Evolutionary conservation across 129 eudicot species (phyloP), one percentile per base, ranked within the genome.

Genomic region (Flaveria brownii): DNA sequence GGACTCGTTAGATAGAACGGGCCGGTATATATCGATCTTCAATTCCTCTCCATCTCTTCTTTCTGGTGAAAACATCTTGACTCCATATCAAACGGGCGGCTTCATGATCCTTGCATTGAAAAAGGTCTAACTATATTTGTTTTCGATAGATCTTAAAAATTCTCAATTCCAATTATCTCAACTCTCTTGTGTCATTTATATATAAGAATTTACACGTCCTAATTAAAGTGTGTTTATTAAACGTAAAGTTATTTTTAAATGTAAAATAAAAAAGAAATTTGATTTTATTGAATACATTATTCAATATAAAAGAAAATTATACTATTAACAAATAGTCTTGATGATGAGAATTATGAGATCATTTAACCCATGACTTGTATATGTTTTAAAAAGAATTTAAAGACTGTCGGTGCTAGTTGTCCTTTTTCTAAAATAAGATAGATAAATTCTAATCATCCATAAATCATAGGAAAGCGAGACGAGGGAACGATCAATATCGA

Each of bases 401-500:
- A 64, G 2, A 65, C 62, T 59, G 83, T 80, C 83, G 79, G 83
- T 80, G 74, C 70, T 55, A 66, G 9, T 73, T 65, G 46, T 20
- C 5, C 5, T 30, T 52, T 2, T 4, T 12, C 12, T 1, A 26
- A 66, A 5, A 30, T 3, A 42, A 46, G 28, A 60, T n/a, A 5
- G n/a, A 57, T 14, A 28, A 55, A 18, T 80, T 8, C 73, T 42
- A 16, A 80, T 73, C 39, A 54, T 10, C 68, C 68, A 67, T 74
- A 67, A 74, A 74, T 80, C 74, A 68, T 66, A 20, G 4, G 75
- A 74, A 73, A 80, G 84, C 51, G 79, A 80, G 54, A 66, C 56
- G 64, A 18, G 20, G 51, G 61, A 80, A 66, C 28, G 70, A 55
- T 54, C 52, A 56, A 80, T 66, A 73, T 28, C 39, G 71, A 67